A percentile compares a stretch with the other conserved stretches of the same genome.
These are phyloP conservation scores for Fusarium foetens DNA, from an alignment of 2,329 filamentous ascomycete species.

Conservation along the genomic window DNA sequence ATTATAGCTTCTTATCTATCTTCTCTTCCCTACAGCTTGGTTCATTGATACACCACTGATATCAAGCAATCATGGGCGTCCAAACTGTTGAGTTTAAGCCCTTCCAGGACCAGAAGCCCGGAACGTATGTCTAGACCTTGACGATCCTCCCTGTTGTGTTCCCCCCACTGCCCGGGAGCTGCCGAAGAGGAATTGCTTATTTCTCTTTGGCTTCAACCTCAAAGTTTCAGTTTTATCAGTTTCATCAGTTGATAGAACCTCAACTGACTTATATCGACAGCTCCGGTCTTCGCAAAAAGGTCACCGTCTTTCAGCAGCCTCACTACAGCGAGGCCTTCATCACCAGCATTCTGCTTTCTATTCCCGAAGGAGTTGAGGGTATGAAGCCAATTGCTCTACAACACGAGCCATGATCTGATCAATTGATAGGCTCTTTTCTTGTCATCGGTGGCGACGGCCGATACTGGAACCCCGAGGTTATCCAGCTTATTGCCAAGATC, in stretches of 20 bases:
- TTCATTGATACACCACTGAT: constrained; percentile 6
- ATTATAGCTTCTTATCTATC: not conserved
- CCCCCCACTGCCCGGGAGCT: constrained; percentile 20
- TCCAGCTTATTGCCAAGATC: constrained; percentile 97
- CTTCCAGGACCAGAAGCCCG: constrained; percentile 97
- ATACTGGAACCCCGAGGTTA: constrained; percentile 96
- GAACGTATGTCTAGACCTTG: constrained; percentile 78
- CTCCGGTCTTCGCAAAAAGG: constrained; percentile 98
- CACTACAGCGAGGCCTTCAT: constrained; percentile 98
- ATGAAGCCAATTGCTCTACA: constrained; percentile 34
- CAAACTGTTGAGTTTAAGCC: constrained; percentile 84
- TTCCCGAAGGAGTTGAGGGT: constrained; percentile 91
- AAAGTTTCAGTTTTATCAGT: not conserved
- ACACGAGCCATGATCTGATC: constrained; percentile 30
- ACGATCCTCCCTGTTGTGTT: constrained; percentile 15
- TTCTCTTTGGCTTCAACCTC: not conserved
- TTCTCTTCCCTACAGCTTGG: not conserved
- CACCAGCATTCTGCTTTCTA: constrained; percentile 92
- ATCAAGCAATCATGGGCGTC: constrained; percentile 67
- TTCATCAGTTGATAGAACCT: not conserved
- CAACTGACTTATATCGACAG: constrained; percentile 58
- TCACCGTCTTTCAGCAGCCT: constrained; percentile 93
- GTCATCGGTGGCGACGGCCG: constrained; percentile 98
- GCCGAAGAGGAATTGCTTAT: not conserved
- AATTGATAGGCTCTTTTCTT: constrained; percentile 72